phyloP scores from a whole-genome alignment of 2,329 filamentous ascomycete genomes.

The Ceratocystis cacaofunesta region DNA sequence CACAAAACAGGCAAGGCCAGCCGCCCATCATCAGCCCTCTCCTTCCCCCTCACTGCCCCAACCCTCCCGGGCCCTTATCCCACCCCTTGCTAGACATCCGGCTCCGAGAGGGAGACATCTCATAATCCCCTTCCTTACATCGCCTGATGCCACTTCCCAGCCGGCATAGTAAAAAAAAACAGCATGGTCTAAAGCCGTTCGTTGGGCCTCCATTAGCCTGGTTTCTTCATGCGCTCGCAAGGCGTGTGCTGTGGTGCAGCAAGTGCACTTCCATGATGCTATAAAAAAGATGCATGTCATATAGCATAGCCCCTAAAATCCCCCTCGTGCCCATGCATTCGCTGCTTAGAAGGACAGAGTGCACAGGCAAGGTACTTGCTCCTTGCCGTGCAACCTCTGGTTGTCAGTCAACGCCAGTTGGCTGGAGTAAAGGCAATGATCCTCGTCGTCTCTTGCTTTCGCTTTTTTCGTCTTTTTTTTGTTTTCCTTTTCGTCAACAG shows the following conservation, averaged over 20 bases:
- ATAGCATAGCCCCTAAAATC: constrained; percentile 1
- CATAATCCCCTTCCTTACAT: neutral
- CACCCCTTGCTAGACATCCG: neutral
- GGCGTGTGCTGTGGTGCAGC: neutral
- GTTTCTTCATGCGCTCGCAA: neutral
- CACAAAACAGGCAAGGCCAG: neutral
- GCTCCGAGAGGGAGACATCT: neutral
- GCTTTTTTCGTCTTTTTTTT: neutral
- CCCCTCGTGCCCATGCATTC: neutral
- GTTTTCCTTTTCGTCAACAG: neutral
- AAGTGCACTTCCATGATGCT: neutral
- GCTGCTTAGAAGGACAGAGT: neutral
- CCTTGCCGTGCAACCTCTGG: neutral
- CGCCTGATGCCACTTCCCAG: neutral
- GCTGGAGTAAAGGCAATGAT: neutral
- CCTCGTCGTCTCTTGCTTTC: neutral
- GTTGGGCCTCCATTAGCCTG: neutral
- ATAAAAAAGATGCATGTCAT: constrained; percentile 3
- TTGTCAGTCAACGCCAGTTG: neutral
- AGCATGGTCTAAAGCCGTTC: neutral
- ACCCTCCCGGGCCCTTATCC: neutral
- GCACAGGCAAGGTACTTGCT: neutral
- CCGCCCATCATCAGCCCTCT: neutral
- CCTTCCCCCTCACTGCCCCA: neutral
- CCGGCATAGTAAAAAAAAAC: neutral